Evolutionary conservation across 2,329 filamentous ascomycete species (phyloP).

Genomic region (Talaromyces marneffei): DNA sequence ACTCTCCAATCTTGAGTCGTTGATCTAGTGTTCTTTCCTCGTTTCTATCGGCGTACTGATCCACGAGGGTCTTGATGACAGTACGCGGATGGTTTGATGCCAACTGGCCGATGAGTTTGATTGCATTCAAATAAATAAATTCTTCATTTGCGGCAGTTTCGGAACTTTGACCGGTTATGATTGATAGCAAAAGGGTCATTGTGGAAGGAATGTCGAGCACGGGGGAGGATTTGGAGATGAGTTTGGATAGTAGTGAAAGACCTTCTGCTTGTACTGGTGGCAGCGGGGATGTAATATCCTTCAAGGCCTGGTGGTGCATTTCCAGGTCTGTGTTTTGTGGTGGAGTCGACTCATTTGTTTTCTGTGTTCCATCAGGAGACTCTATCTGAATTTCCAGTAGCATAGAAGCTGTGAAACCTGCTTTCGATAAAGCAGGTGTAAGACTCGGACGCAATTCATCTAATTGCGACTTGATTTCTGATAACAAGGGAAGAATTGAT

Average conservation of each 20-base stretch:
- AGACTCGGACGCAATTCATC: conserved; percentile 33
- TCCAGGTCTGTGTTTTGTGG: conserved; percentile 34
- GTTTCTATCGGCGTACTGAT: conserved; percentile 35
- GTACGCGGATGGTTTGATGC: conserved; percentile 39
- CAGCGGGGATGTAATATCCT: conserved; percentile 35
- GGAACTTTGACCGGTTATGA: conserved; percentile 30
- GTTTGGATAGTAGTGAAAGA: conserved; percentile 34
- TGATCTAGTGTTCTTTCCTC: conserved; percentile 36
- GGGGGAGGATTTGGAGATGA: conserved; percentile 38
- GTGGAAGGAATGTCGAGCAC: conserved; percentile 41
- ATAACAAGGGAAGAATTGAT: conserved; percentile 26
- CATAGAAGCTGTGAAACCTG: conserved; percentile 38
- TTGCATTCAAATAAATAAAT: conserved; percentile 41
- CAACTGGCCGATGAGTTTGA: conserved; percentile 36
- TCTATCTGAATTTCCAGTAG: conserved; percentile 38
- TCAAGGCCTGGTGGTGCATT: conserved; percentile 37
- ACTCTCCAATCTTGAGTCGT: conserved; percentile 38
- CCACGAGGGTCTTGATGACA: conserved; percentile 35
- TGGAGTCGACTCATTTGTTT: conserved; percentile 18
- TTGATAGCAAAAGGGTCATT: conserved; percentile 34
- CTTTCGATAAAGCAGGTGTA: conserved; percentile 28
- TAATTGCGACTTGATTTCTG: conserved; percentile 30
- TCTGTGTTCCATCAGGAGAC: conserved; percentile 21
- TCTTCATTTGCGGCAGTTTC: conserved; percentile 33
- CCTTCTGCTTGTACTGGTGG: conserved; percentile 41